Conservation (phyloP, 169 alveolate genomes). For the Amoebophrya sp. region DNA sequence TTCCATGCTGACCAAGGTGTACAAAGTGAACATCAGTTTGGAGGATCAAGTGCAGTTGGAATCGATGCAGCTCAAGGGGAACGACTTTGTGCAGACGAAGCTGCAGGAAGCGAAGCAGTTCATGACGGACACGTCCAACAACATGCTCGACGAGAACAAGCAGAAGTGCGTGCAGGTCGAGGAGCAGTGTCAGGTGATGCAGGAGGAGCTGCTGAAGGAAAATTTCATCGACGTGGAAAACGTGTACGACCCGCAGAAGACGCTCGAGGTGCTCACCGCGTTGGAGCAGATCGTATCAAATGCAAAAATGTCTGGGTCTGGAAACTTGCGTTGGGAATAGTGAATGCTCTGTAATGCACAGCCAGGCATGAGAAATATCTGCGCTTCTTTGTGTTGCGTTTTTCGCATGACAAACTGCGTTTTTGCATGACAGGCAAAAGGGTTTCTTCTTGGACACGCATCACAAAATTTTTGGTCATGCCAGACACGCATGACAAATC, state of each 20-base stretch:
- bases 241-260: not conserved
- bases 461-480: no score
- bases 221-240: not conserved
- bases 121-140: not conserved
- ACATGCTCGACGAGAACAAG: not conserved
- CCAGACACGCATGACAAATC: no score
- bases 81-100: not conserved
- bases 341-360: no score
- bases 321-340: no score
- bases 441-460: no score
- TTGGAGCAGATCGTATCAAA: no score
- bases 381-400: no score
- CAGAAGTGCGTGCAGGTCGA: not conserved
- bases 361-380: no score
- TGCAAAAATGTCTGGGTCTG: no score
- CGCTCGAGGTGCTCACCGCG: not conserved
- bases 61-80: not conserved
- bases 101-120: not conserved
- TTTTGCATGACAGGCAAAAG: no score
- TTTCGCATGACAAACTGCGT: no score
- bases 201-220: not conserved
- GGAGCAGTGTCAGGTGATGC: not conserved
- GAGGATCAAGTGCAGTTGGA: not conserved
- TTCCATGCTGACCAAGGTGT: not conserved
- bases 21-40: not conserved